Percentiles rank a stretch among this genome's conserved stretches.
Evolutionary conservation across 169 alveolate species (phyloP).

Genomic region (Condylostoma magnum): DNA sequence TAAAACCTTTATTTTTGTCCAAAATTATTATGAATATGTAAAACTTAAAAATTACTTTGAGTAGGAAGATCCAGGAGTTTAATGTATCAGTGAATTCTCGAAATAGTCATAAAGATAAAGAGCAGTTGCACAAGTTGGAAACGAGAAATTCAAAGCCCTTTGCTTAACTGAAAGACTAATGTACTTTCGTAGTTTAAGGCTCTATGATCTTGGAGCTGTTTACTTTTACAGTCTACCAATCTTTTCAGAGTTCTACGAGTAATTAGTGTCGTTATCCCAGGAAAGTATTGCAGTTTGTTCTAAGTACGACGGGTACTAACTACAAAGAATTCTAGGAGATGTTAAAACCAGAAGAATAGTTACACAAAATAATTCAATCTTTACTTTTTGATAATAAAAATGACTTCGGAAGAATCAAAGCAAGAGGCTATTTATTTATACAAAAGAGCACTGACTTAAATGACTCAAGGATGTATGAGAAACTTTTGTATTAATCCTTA

Average conservation of each 20-base stretch:
- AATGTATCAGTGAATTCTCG: constrained; percentile 19
- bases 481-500: background rate
- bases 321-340: constrained; percentile 27
- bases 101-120: constrained; percentile 14
- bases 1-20: background rate
- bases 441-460: background rate
- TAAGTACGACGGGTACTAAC: constrained; percentile 5
- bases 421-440: too few relatives aligned
- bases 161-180: constrained; percentile 24
- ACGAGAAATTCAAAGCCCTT: background rate
- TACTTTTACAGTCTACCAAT: background rate
- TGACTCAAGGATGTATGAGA: background rate
- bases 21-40: constrained; percentile 9
- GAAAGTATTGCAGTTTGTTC: constrained; percentile 1
- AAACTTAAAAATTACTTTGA: constrained; percentile 14
- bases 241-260: background rate
- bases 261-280: background rate
- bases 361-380: too few relatives aligned
- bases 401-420: too few relatives aligned
- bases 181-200: background rate
- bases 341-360: background rate
- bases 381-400: too few relatives aligned
- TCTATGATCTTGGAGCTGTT: background rate
- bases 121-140: background rate
- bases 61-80: constrained; percentile 24